A percentile compares a stretch with the other conserved stretches of the same genome.
phyloP scores from a whole-genome alignment of 768 basidiomycete species.

The Flagelloscypha sp. region DNA sequence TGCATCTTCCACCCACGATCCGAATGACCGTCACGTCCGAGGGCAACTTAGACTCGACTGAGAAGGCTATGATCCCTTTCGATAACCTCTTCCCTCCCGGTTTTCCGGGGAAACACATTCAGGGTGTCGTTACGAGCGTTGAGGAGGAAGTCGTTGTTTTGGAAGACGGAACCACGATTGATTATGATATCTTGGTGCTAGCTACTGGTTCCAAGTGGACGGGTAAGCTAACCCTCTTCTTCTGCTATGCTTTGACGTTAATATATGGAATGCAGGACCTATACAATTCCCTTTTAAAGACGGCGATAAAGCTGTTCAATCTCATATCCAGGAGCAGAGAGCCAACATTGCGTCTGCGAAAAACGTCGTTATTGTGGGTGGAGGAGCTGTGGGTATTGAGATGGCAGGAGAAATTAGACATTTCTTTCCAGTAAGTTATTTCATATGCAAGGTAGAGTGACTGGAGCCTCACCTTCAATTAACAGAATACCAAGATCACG shows the following conservation, averaged over 20 bases:
- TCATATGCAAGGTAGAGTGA: too few relatives aligned
- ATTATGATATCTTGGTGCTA: slow-evolving; percentile 35
- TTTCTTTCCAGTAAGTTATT: slow-evolving; percentile 8
- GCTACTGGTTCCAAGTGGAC: slow-evolving; percentile 34
- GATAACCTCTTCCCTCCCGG: slow-evolving; percentile 34
- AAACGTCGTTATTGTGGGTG: slow-evolving; percentile 25
- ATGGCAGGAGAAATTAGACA: slow-evolving; percentile 17
- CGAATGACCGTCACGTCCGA: slow-evolving; percentile 29
- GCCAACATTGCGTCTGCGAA: not conserved
- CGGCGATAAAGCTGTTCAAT: slow-evolving; percentile 17
- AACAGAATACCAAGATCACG: slow-evolving; percentile 28
- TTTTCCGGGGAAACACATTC: slow-evolving; percentile 22
- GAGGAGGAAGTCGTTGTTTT: slow-evolving; percentile 26
- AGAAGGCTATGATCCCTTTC: slow-evolving; percentile 30
- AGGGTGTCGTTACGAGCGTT: slow-evolving; percentile 7
- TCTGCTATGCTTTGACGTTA: too few relatives aligned
- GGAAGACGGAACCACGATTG: slow-evolving; percentile 27
- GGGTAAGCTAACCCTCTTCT: slow-evolving; percentile 34
- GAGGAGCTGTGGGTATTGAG: slow-evolving; percentile 30
- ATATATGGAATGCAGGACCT: too few relatives aligned
- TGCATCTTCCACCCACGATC: slow-evolving; percentile 29
- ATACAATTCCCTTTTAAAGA: slow-evolving; percentile 22
- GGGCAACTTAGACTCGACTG: slow-evolving; percentile 21
- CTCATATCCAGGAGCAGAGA: not conserved
- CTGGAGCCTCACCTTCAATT: too few relatives aligned